Percentiles rank a stretch among this genome's conserved stretches.
Evolutionary conservation across 495 filamentous ascomycete species (phyloP).

Genomic region (Amphirosellinia nigrospora): DNA sequence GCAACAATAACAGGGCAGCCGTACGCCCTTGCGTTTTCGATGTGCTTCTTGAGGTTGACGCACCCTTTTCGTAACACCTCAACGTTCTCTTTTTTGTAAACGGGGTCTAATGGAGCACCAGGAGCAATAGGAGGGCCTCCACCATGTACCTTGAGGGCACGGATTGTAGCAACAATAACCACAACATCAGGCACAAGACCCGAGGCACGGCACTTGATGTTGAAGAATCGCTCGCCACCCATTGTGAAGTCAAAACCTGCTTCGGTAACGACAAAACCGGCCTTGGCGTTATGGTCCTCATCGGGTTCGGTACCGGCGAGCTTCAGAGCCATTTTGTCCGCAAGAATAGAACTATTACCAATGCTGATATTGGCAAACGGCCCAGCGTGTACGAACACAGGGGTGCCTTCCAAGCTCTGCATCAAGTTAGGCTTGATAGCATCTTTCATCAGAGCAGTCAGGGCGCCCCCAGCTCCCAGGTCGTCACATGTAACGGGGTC

Average conservation of each 20-base stretch:
- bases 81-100: slow-evolving; percentile 92
- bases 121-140: slow-evolving; percentile 91
- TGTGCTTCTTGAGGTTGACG: slow-evolving; percentile 93
- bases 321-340: slow-evolving; percentile 94
- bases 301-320: slow-evolving; percentile 95
- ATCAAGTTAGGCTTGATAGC: slow-evolving; percentile 98
- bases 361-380: slow-evolving; percentile 99
- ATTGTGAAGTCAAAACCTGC: slow-evolving; percentile 99
- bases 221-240: slow-evolving; percentile 99
- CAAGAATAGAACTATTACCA: slow-evolving; percentile 90
- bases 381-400: slow-evolving; percentile 95
- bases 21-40: slow-evolving; percentile 83
- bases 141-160: slow-evolving; percentile 95
- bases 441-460: slow-evolving; percentile 95
- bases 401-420: slow-evolving; percentile 97
- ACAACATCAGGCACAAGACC: slow-evolving; percentile 91
- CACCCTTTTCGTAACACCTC: slow-evolving; percentile 89
- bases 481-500: slow-evolving; percentile 97
- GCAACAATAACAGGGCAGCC: slow-evolving; percentile 96
- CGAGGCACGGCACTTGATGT: slow-evolving; percentile 97
- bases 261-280: slow-evolving; percentile 96
- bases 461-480: slow-evolving; percentile 87
- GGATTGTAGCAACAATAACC: slow-evolving; percentile 92
- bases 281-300: slow-evolving; percentile 82
- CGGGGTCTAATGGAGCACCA: slow-evolving; percentile 78